Base-by-base conservation (phyloP, 192 early-diverging fungal species). In the Kickxella alabastrina region DNA sequence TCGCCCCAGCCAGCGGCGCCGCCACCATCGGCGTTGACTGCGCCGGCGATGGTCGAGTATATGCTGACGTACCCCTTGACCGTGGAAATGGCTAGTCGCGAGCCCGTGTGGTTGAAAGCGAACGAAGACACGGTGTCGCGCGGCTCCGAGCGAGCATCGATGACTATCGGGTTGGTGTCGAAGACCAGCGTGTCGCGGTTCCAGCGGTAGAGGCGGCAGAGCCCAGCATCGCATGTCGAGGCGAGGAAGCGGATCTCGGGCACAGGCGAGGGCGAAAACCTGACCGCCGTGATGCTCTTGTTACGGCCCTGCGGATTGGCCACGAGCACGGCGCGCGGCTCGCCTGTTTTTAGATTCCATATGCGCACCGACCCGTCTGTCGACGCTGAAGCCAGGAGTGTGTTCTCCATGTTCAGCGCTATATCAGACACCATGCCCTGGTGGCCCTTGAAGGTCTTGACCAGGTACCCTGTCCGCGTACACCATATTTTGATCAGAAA, bases 401-500 rank as follows among this genome's bases (percentile, higher is more conserved):
- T 89, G 64, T 90, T 91, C 22, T 89, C 86, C 10, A 75, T 42
- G 64, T 87, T 90, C 13, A 93, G 75, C 6, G 84, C 80, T 42
- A 93, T 79, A 51, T 90, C 89, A 0, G 85, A 81, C 38, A 93
- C 84, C 27, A 86, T 85, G 27, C 79, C 77, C 28, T 76, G 62
- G 49, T 93, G 92, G 10, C 90, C 90, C 47, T 89, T 81, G n/a
- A 93, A 71, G 0, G 90, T 86, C 59, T 88, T 80, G 28, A 93
- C 81, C 9, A 92, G 75, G 45, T 79, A 83, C 23, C 90, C 92
- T 6, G 87, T 84, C 2, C 79, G 68, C 17, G 87, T 80, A 60
- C 87, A 87, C 90, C 90, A 93, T 3, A 92, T 72, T 46, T 91
- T 93, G 46, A 93, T 82, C 21, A 93, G 54, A 34, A 80, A 87